Percentiles rank a stretch among this genome's conserved stretches.
Evolutionary conservation across 495 filamentous ascomycete species (phyloP).

Genomic region (Penicillium odoratum): DNA sequence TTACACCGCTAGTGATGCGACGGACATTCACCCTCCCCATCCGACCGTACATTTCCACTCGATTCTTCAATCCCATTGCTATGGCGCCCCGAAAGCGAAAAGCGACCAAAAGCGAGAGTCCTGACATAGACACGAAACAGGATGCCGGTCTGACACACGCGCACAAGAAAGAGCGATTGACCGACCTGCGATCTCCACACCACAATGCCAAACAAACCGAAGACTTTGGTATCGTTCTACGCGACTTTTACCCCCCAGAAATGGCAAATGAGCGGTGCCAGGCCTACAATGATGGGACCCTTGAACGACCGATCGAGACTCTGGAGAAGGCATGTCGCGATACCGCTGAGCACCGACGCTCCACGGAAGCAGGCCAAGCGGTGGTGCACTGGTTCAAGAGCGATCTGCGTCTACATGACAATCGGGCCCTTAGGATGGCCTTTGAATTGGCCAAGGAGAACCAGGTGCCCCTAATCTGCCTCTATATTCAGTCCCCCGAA

Average conservation of each 20-base stretch:
- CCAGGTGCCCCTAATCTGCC: slow-evolving; percentile 65
- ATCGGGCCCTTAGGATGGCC: slow-evolving; percentile 68
- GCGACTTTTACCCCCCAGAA: slow-evolving; percentile 80
- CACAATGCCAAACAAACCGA: slow-evolving; percentile 52
- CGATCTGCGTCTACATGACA: slow-evolving; percentile 74
- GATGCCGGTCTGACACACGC: background rate
- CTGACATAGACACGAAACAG: background rate
- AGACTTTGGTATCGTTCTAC: slow-evolving; percentile 69
- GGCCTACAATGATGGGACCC: slow-evolving; percentile 64
- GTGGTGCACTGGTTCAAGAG: slow-evolving; percentile 94
- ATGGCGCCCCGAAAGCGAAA: slow-evolving; percentile 36
- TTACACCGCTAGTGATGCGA: slow-evolving; percentile 5
- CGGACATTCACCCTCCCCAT: background rate
- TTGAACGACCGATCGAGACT: slow-evolving; percentile 69
- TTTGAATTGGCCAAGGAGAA: slow-evolving; percentile 63
- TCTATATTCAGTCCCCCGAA: slow-evolving; percentile 83
- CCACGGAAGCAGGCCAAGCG: slow-evolving; percentile 53
- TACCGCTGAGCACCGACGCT: slow-evolving; percentile 45
- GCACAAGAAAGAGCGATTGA: slow-evolving; percentile 11
- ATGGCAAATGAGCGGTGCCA: slow-evolving; percentile 75
- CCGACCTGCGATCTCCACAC: slow-evolving; percentile 32
- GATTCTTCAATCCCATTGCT: background rate
- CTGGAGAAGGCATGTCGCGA: slow-evolving; percentile 55
- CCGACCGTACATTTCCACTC: background rate
- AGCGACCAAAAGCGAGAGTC: slow-evolving; percentile 14